Percentiles rank a stretch among this genome's conserved stretches.
Evolutionary conservation across 306 rosid species (phyloP).

Genomic region (Styphnolobium japonicum): DNA sequence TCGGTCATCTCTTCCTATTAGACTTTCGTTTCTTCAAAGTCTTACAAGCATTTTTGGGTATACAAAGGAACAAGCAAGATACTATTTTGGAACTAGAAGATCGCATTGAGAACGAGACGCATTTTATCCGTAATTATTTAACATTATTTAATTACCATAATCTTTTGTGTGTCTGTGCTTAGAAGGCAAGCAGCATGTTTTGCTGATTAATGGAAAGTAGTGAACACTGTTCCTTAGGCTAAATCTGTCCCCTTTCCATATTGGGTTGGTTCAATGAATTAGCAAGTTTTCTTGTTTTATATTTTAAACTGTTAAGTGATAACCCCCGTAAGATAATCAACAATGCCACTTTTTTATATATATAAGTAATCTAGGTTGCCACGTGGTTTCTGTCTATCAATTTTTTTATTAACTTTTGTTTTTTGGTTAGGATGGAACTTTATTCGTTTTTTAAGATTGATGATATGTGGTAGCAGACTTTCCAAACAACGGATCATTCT

Average conservation of each 20-base stretch:
- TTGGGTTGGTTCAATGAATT: slow-evolving; percentile 46
- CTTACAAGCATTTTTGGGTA: neutral
- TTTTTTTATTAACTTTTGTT: neutral
- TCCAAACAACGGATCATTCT: too few species aligned
- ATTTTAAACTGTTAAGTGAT: slow-evolving; percentile 21
- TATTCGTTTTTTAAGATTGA: neutral
- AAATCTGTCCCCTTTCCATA: slow-evolving; percentile 37
- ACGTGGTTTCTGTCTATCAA: neutral
- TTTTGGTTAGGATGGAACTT: neutral
- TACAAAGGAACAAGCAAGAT: neutral
- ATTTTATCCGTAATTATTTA: neutral
- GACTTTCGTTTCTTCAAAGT: neutral
- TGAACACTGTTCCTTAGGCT: slow-evolving; percentile 5
- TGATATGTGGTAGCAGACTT: too few species aligned
- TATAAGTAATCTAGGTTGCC: neutral
- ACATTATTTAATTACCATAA: neutral
- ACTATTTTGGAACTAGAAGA: slow-evolving; percentile 8
- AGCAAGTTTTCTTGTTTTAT: slow-evolving; percentile 31
- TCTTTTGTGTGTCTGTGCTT: slow-evolving; percentile 33
- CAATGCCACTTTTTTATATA: neutral
- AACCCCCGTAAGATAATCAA: neutral
- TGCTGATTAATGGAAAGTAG: slow-evolving; percentile 14
- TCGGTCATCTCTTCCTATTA: neutral
- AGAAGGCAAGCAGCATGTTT: slow-evolving; percentile 45
- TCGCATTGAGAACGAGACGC: slow-evolving; percentile 1